Conservation (phyloP, 176 grass and related monocot genomes). For the Hyparrhenia diplandra region DNA sequence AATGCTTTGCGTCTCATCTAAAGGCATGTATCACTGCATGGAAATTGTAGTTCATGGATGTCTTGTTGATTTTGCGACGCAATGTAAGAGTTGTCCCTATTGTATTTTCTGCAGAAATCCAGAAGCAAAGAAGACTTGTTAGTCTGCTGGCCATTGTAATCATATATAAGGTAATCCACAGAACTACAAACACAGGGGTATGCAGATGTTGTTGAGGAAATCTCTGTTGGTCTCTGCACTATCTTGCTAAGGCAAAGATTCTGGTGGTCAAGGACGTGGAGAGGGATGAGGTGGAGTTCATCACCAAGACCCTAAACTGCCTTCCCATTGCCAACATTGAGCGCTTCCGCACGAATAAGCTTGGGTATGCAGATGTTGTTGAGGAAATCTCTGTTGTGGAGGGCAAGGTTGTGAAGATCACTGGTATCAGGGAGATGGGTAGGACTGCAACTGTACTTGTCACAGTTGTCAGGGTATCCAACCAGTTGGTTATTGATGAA, state of each 20-base stretch:
- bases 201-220: too few relatives aligned
- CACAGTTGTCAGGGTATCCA: slow-evolving; percentile 77
- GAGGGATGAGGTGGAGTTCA: slow-evolving; percentile 92
- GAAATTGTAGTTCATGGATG: too few relatives aligned
- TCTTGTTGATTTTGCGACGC: too few relatives aligned
- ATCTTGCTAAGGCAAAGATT: slow-evolving; percentile 87
- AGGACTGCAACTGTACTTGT: slow-evolving; percentile 80
- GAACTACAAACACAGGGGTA: too few relatives aligned
- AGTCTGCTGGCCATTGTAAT: too few relatives aligned
- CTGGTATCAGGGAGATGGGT: slow-evolving; percentile 82
- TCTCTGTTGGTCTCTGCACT: slow-evolving; percentile 90
- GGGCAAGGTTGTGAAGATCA: slow-evolving; percentile 78
- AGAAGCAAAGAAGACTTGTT: too few relatives aligned
- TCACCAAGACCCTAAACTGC: slow-evolving; percentile 91
- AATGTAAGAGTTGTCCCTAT: too few relatives aligned
- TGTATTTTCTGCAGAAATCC: too few relatives aligned
- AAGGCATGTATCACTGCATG: too few relatives aligned
- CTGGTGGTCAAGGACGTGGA: slow-evolving; percentile 89
- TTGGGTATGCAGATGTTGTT: slow-evolving; percentile 73
- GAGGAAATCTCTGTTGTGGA: slow-evolving; percentile 86
- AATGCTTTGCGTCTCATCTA: too few relatives aligned
- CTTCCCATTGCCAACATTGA: slow-evolving; percentile 93
- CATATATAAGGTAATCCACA: too few relatives aligned
- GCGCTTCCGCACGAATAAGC: slow-evolving; percentile 86
- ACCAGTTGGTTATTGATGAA: slow-evolving; percentile 90